Percentiles rank a stretch among this genome's conserved stretches.
Conservation (phyloP, 495 filamentous ascomycete species). For the Clavariopsis aquatica region DNA sequence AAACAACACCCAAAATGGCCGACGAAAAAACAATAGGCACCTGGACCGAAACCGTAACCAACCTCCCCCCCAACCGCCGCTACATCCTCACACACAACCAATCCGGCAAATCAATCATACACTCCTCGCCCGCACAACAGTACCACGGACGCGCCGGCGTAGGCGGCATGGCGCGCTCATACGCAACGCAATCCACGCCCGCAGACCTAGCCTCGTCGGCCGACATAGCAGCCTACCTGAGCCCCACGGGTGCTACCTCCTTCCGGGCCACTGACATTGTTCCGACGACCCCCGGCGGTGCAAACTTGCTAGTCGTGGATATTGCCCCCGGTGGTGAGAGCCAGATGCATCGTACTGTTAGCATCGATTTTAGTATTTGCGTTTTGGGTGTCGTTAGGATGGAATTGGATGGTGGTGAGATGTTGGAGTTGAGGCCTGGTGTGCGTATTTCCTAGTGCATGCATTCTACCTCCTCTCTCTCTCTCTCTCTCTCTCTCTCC, state of each 20-base stretch:
- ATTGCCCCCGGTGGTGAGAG: conserved; percentile 31
- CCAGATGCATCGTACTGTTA: conserved; percentile 33
- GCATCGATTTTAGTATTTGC: conserved; percentile 34
- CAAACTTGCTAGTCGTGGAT: conserved; percentile 34
- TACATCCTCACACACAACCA: conserved; percentile 35
- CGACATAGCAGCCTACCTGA: conserved; percentile 29
- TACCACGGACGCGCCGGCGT: conserved; percentile 20
- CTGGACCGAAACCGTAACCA: conserved; percentile 22
- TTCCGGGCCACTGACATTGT: conserved; percentile 16
- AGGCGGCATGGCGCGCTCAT: conserved; percentile 30
- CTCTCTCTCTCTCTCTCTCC: no score
- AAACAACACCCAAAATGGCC: conserved; percentile 23
- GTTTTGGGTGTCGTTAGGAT: conserved; percentile 26
- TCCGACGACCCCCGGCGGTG: conserved; percentile 16
- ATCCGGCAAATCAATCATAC: conserved; percentile 29
- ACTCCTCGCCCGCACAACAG: conserved; percentile 22
- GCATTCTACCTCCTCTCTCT: no score
- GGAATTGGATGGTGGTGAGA: conserved; percentile 36
- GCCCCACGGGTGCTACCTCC: conserved; percentile 11
- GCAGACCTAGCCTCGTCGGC: conserved; percentile 23
- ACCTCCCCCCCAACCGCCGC: conserved; percentile 26
- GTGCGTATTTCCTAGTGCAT: conserved; percentile 22
- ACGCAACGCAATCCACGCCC: not conserved
- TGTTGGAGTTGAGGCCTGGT: conserved; percentile 28
- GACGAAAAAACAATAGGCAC: conserved; percentile 10